phyloP scores from a whole-genome alignment of 2,329 filamentous ascomycete species.

The Venturia pyrina region DNA sequence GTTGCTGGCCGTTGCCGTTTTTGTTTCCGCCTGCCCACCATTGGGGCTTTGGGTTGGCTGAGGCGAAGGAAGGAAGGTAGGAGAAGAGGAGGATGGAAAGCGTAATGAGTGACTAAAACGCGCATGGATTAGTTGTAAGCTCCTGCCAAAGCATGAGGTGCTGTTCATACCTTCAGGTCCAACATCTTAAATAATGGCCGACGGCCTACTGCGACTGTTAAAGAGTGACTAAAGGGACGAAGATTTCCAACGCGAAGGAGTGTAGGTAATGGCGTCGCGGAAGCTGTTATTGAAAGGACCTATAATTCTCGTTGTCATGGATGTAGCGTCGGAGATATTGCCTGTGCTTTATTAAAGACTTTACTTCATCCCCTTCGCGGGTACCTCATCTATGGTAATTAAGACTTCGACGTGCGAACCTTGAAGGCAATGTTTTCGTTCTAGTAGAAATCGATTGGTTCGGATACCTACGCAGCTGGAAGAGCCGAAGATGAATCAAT shows the following conservation, averaged over 20 bases:
- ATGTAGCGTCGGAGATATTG: neutral
- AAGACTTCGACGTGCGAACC: neutral
- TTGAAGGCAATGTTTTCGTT: neutral
- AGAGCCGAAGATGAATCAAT: neutral
- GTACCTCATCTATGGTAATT: neutral
- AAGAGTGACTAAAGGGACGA: neutral
- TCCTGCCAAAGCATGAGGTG: too few species aligned
- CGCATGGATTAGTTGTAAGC: neutral
- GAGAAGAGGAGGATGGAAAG: constrained; percentile 6
- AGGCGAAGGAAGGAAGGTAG: neutral
- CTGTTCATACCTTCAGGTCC: neutral
- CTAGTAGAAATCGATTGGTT: neutral
- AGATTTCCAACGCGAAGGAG: neutral
- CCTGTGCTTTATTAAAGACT: neutral
- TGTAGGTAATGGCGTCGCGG: neutral
- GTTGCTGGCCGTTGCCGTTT: neutral
- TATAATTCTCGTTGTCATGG: neutral
- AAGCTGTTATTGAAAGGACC: neutral
- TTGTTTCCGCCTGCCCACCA: neutral
- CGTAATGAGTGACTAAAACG: constrained; percentile 2
- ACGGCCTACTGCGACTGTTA: neutral
- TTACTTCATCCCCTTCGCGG: neutral
- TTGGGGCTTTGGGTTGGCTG: neutral
- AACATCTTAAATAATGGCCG: neutral
- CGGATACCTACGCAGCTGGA: neutral